Evolutionary conservation across 2,329 filamentous ascomycete species (phyloP), one percentile per base, ranked within the genome.

Genomic region (Beauveria asiatica): DNA sequence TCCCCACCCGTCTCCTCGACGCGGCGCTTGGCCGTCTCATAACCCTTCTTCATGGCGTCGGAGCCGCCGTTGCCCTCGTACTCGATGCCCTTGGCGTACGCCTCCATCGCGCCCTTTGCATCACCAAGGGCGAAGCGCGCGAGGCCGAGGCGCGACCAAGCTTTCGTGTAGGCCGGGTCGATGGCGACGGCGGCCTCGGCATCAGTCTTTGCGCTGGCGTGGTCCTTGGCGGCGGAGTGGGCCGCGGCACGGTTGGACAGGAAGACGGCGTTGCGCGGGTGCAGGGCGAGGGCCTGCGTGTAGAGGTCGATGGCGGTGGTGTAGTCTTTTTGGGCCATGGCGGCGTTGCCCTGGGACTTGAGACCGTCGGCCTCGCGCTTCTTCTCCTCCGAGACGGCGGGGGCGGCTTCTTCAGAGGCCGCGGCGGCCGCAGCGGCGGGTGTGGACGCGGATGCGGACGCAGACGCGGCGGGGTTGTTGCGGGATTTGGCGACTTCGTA

Each of bases 11-110:
- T 83, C 74, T 96, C 92, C 64, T 93, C 90, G 50, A 95, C 87
- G 68, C 89, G 85, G 69, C 85, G 86, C 82, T 89, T 94, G 57
- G 92, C 93, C 17, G 94, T 97, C 83, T 97, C 92, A 71, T 84
- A 94, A 21, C 94, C 94, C 77, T 93, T 95, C 81, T 92, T 93
- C 94, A 97, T 97, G 62, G 93, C 92, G 17, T 97, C 92, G 67
- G 90, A 95, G 63, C 94, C 94, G 58, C 94, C 94, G 70, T 86
- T 94, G 56, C 94, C 93, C 75, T 99, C 94, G 65, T 91, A 84
- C 72, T 96, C 90, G 70, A 99, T 97, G 57, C 94, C 94, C 73
- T 90, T 84, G 75, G 87, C 79, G 76, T 99, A 99, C 19, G 94
- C 94, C 68, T 97, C 92, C 87, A 97, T 96, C 64, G 89, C 88